These are phyloP conservation scores for Urtica urens DNA, from an alignment of 306 rosid genomes.

Conservation along the genomic window DNA sequence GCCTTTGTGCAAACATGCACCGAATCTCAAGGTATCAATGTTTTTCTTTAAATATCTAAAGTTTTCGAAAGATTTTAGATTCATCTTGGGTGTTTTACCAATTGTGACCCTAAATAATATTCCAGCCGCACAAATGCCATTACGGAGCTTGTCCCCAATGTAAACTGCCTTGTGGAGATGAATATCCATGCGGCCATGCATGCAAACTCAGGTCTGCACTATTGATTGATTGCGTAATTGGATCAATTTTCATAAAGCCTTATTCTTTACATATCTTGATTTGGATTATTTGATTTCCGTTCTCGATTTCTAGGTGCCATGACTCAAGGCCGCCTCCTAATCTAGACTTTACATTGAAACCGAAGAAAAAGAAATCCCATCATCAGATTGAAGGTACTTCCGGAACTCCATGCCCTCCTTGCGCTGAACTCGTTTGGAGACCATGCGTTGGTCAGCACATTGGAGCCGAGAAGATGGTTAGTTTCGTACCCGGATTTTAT, in stretches of 20 bases:
- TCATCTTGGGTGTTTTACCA: slow-evolving; percentile 9
- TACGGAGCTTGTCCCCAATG: slow-evolving; percentile 88
- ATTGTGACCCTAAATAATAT: slow-evolving; percentile 19
- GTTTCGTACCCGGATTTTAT: slow-evolving; percentile 22
- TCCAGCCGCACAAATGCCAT: slow-evolving; percentile 94
- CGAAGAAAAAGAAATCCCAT: slow-evolving; percentile 66
- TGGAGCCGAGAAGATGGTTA: slow-evolving; percentile 79
- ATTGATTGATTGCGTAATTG: slow-evolving; percentile 8
- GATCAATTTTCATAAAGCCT: not conserved
- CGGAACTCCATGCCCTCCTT: slow-evolving; percentile 76
- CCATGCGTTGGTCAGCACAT: slow-evolving; percentile 75
- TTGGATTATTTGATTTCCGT: not conserved
- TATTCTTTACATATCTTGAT: slow-evolving; percentile 4
- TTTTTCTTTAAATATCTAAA: too few relatives aligned
- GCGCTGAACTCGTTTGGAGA: slow-evolving; percentile 87
- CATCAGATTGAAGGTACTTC: slow-evolving; percentile 44
- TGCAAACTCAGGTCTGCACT: slow-evolving; percentile 73
- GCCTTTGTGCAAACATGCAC: slow-evolving; percentile 72
- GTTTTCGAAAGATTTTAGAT: slow-evolving; percentile 8
- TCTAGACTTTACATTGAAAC: slow-evolving; percentile 75
- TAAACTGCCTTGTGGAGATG: slow-evolving; percentile 64
- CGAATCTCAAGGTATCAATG: slow-evolving; percentile 49
- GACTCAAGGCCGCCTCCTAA: slow-evolving; percentile 84
- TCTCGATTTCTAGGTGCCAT: slow-evolving; percentile 58
- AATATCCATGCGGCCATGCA: slow-evolving; percentile 68